Evolutionary conservation across 2,329 filamentous ascomycete genomes (phyloP).

Genomic region (Sporothrix brunneoviolacea): DNA sequence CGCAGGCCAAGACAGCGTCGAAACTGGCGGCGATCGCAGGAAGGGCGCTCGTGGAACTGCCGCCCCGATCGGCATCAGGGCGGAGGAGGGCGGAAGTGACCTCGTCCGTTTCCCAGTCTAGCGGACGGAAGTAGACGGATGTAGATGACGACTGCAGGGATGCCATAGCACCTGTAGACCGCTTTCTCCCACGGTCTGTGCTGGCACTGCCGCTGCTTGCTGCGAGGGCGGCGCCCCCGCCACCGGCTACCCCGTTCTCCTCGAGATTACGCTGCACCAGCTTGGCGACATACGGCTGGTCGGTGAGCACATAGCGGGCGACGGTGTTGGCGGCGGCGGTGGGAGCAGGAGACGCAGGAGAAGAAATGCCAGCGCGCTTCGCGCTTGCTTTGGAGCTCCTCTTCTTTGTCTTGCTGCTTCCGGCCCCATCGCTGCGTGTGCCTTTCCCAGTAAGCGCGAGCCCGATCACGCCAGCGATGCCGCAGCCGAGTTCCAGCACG

Average conservation of each 20-base stretch:
- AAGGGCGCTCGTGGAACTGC: neutral
- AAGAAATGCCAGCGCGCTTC: neutral
- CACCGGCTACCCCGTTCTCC: conserved; percentile 55
- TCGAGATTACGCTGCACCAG: conserved; percentile 70
- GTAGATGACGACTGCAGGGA: conserved; percentile 11
- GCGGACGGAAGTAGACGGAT: conserved; percentile 46
- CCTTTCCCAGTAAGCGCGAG: conserved; percentile 51
- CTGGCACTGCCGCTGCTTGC: no score
- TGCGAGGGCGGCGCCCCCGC: no score
- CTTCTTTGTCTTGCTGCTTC: neutral
- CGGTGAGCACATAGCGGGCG: conserved; percentile 67
- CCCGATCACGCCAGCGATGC: conserved; percentile 74
- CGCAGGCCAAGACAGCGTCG: conserved; percentile 74
- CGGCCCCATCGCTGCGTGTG: neutral
- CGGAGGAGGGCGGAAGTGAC: conserved; percentile 25
- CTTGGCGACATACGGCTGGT: conserved; percentile 78
- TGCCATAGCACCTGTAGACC: neutral
- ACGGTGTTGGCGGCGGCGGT: conserved; percentile 34
- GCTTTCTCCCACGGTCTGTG: neutral
- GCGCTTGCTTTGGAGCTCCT: neutral
- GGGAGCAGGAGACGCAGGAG: neutral
- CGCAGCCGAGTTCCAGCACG: conserved; percentile 80
- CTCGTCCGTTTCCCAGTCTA: conserved; percentile 76
- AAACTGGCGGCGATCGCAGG: conserved; percentile 46
- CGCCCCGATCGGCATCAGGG: neutral